Evolutionary conservation across 495 filamentous ascomycete species (phyloP).

Genomic region (Neurospora sp.): DNA sequence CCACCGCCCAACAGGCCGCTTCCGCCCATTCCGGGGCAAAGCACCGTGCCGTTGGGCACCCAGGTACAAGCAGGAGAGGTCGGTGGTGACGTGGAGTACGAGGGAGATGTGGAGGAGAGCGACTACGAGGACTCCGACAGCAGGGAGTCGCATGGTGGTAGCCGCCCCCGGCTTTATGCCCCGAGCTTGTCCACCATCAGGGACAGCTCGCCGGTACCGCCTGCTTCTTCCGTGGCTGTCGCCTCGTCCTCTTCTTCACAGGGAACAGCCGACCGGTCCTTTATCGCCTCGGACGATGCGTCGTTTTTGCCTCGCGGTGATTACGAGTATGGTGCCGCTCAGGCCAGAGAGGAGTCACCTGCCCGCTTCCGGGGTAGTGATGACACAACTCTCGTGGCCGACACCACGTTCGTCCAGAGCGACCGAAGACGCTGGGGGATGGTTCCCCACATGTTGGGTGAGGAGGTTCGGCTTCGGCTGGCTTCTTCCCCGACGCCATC

Average conservation of each 20-base stretch:
- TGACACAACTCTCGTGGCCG: background rate
- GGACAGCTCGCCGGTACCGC: background rate
- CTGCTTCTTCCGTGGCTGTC: background rate
- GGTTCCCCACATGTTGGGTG: background rate
- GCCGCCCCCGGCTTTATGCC: background rate
- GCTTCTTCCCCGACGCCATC: background rate
- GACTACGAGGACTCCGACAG: background rate
- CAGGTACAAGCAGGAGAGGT: background rate
- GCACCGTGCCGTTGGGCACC: background rate
- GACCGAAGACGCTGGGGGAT: background rate
- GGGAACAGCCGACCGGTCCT: background rate
- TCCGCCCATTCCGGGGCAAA: background rate
- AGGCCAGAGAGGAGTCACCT: background rate
- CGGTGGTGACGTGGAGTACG: background rate
- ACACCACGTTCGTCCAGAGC: background rate
- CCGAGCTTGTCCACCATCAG: background rate
- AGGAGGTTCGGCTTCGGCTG: background rate
- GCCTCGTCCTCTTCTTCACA: background rate
- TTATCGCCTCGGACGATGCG: background rate
- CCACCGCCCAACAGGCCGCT: background rate
- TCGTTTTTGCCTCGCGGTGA: background rate
- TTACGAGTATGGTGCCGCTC: background rate
- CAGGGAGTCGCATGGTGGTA: background rate
- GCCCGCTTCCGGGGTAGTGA: background rate
- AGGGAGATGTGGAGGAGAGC: background rate